Base-by-base conservation (phyloP, 257 asterid genomes). In the Nicotiana sylvestris region DNA sequence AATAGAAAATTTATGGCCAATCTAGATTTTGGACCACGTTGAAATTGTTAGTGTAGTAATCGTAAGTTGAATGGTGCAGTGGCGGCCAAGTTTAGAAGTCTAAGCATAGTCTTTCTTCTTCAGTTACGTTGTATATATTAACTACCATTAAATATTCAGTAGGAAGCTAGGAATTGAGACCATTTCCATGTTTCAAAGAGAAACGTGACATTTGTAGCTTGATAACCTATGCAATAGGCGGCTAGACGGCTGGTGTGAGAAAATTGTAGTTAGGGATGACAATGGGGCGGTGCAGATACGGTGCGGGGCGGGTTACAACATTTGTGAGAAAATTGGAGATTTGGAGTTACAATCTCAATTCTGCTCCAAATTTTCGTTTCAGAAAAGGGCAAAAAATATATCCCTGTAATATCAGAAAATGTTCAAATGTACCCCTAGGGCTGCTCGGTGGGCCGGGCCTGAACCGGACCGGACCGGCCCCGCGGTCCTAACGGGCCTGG, bases 51-150 rank as follows among this genome's bases (percentile, higher is more conserved):
- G n/a, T 60, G 33, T 43, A 12, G 65, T 81, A 66, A 83, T 56
- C 74, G 25, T 9, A 67, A 43, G 82, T 12, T 53, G 56, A 81
- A 81, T 78, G 80, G 66, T 60, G 84, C 39, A 80, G 78, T 80
- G 83, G 90, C 85, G 76, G 84, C 80, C 88, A 68, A 43, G 85
- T 87, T 77, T 58, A 81, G 83, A 80, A 82, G 39, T 77, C 49
- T 35, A 68, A 30, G 18, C 69, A 32, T 29, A 35, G 35, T 72
- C 37, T 12, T 72, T 46, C 25, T 72, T 46, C 25, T 25, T 49
- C 12, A 66, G 29, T 78, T 49, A 62, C 65, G 30, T 60, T 12
- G 58, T 39, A 69, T 5, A 69, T 18, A 4, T 35, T 21, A 68
- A 13, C 18, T 53, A 1, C 12, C 58, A 53, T 53, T 11, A 15